Conservation (phyloP, 495 filamentous ascomycete genomes). For the Aspergillus steynii region DNA sequence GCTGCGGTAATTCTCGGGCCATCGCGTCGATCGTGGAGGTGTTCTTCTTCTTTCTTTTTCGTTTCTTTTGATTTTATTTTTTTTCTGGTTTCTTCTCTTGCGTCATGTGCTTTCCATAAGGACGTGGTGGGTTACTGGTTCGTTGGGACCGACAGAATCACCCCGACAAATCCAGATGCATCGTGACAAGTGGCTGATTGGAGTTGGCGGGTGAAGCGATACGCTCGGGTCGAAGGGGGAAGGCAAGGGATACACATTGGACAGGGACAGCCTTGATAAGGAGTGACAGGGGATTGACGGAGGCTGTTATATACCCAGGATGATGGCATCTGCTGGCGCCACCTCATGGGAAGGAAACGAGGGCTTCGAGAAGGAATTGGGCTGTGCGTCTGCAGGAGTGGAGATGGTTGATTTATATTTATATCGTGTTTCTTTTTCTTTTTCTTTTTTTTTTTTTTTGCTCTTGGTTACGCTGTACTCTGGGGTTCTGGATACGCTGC, state of each 20-base stretch:
- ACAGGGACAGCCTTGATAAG: neutral
- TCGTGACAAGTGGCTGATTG: neutral
- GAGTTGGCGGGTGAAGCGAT: neutral
- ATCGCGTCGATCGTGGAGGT: neutral
- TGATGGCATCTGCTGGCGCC: neutral
- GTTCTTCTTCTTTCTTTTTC: no score
- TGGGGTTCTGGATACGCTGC: no score
- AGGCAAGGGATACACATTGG: no score
- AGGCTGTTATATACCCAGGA: neutral
- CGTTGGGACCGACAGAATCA: no score
- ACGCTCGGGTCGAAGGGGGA: neutral
- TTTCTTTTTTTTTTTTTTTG: neutral
- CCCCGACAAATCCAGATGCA: no score
- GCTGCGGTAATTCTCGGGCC: slow-evolving; percentile 2
- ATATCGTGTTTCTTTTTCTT: neutral
- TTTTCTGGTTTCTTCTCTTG: neutral
- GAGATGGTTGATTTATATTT: slow-evolving; percentile 8
- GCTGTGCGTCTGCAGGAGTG: slow-evolving; percentile 29
- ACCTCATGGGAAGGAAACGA: slow-evolving; percentile 2
- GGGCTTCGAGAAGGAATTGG: slow-evolving; percentile 30
- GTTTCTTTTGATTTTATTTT: slow-evolving; percentile 1
- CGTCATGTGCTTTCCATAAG: neutral
- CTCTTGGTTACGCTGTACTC: no score
- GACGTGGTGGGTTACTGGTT: no score
- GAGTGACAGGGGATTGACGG: neutral